Base-by-base conservation (phyloP, 2,329 filamentous ascomycete genomes). In the Corniculantispora saksenae region DNA sequence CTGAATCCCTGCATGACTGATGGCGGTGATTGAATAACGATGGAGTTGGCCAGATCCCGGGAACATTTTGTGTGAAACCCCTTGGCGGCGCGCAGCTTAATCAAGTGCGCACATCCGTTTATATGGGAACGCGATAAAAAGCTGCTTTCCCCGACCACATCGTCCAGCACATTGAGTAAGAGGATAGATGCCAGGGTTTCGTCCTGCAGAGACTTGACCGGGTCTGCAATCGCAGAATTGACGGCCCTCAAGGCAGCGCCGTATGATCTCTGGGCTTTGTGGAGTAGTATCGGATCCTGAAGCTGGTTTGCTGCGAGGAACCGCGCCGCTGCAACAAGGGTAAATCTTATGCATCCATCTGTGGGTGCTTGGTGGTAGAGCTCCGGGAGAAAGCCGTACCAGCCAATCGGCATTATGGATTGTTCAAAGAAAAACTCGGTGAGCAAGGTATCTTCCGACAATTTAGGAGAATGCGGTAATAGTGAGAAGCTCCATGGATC, bases 241-340 rank as follows among this genome's bases (percentile, higher is more conserved):
- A 58, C n/a, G n/a, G 35, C 55, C 21, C 25, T 29, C 10, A 58
- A 29, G 3, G 55, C 35, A 19, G 32, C 38, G 13, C 32, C 55
- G 38, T 58, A 58, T 9, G n/a, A 19, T 45, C 35, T 8, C 21
- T 10, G 29, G 12, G 55, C 55, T 21, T 43, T 40, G n/a, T 58
- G 32, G 4, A 45, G n/a, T 35, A 58, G 17, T 40, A 21, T n/a
- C 12, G 19, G 21, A 45, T 58, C 9, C 4, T 45, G 12, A 23
- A 58, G 38, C 21, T 58, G 55, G 21, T 58, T 43, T 45, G 55
- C 29, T 10, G 55, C 55, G 19, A 58, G 55, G n/a, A 58, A 58
- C 6, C 29, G 32, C n/a, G 55, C 32, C 55, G 55, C 32, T 10
- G 55, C 35, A 35, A 40, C 32, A 12, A 58, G 29, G n/a, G 55